These are phyloP conservation scores for Gossypium bickii DNA, from an alignment of 345 rosid genomes.

Conservation along the genomic window DNA sequence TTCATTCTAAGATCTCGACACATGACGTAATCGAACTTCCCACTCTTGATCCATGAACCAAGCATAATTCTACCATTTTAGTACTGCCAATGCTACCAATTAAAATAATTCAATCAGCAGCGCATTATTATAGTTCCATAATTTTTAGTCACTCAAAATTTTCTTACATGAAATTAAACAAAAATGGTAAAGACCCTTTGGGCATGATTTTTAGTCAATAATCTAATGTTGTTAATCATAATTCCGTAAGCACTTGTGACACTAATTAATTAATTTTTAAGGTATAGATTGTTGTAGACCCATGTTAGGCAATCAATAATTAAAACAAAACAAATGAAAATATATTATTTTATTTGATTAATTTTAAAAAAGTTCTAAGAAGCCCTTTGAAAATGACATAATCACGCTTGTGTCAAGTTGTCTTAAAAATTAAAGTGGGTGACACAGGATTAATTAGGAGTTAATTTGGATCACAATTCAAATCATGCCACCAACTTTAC, in stretches of 20 bases:
- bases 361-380: neutral
- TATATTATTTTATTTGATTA: neutral
- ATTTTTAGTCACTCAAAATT: too few species aligned
- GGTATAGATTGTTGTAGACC: neutral
- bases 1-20: too few species aligned
- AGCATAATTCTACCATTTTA: too few species aligned
- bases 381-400: neutral
- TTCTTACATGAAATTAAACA: too few species aligned
- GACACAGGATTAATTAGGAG: neutral
- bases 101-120: too few species aligned
- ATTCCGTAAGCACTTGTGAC: neutral
- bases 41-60: too few species aligned
- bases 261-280: neutral
- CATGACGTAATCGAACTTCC: too few species aligned
- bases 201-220: neutral
- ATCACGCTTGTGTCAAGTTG: slow-evolving; percentile 8
- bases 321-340: neutral
- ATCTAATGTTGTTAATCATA: neutral
- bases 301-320: neutral
- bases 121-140: too few species aligned
- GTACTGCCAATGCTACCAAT: too few species aligned
- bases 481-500: neutral
- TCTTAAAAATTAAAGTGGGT: neutral
- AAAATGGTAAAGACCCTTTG: neutral
- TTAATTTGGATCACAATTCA: neutral